Base-by-base conservation (phyloP, 805 yeast species). In the Zygosaccharomyces kombuchaensis region DNA sequence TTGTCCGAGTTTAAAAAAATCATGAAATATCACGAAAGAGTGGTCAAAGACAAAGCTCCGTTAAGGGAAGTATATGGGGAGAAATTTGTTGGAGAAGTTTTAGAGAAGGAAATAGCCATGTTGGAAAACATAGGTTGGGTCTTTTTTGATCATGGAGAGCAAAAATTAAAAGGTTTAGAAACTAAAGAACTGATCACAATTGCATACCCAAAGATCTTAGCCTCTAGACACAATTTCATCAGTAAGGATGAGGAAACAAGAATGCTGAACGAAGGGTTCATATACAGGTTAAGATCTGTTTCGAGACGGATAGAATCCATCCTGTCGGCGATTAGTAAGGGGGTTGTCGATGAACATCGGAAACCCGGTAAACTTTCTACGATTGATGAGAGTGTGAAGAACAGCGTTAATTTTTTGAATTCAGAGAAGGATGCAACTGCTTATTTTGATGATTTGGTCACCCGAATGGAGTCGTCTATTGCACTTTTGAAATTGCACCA, bases 141-240 rank as follows among this genome's bases (percentile, higher is more conserved):
- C 10, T 75, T 80, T 48, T 76, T 76, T 50, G 81, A 78, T 37
- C 67, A 87, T 42, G 99, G 99, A 19, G 96, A 89, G 59, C 82
- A 79, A 60, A 89, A 90, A 63, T 74, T 93, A 59, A 93, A 93
- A 64, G 99, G 99, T 14, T 74, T 93, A 13, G 99, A 93, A 74
- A 82, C 89, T 29, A 96, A 96, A 2, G 99, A 93, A 64, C 75
- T 76, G 31, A 82, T 93, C 12, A 86, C 95, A 19, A 72, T 88
- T 38, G 78, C 81, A 0, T 90, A 83, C 68, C 95, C 98, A 1
- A 71, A 72, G 45, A 70, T 73, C 22, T 68, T 90, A 45, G 74
- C 73, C 3, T 69, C 82, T 2, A 75, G 98, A 54, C 75, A 75
- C 65, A 78, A 76, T 44, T 69, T 59, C 58, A 67, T 65, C 34